Percentiles rank a stretch among this genome's conserved stretches.
Conservation (phyloP, 169 alveolate species). For the Cryptosporidium viatorum region DNA sequence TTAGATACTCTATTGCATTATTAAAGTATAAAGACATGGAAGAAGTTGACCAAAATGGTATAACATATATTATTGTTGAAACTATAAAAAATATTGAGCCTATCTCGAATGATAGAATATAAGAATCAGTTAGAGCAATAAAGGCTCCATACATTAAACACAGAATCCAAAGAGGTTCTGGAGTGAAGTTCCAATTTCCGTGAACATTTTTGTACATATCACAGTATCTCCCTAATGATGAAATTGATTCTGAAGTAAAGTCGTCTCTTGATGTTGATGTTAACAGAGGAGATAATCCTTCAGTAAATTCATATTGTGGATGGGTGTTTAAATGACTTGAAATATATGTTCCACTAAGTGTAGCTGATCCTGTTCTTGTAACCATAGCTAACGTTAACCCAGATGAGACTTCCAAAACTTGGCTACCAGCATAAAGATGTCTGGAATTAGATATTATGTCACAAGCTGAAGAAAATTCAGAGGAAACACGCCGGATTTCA, state of each 20-base stretch:
- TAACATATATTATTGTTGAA: slow-evolving; percentile 35
- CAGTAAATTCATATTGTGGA: not conserved
- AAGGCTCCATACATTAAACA: slow-evolving; percentile 42
- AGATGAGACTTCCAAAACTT: slow-evolving; percentile 48
- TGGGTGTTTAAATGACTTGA: not conserved
- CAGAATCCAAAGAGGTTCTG: slow-evolving; percentile 40
- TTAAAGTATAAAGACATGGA: slow-evolving; percentile 23
- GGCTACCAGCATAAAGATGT: slow-evolving; percentile 44
- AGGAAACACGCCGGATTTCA: not conserved
- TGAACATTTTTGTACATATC: not conserved
- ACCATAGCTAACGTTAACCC: slow-evolving; percentile 19
- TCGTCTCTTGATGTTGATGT: not conserved
- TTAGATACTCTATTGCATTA: not conserved
- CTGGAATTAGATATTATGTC: not conserved
- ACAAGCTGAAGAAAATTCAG: not conserved
- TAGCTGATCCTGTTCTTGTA: slow-evolving; percentile 42
- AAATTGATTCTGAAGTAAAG: not conserved
- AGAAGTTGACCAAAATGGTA: slow-evolving; percentile 63
- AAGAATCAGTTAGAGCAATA: slow-evolving; percentile 28
- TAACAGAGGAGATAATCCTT: not conserved
- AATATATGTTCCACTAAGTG: slow-evolving; percentile 1
- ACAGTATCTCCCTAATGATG: not conserved
- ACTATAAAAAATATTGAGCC: slow-evolving; percentile 45
- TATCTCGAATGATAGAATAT: slow-evolving; percentile 38
- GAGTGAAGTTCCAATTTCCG: slow-evolving; percentile 35